Evolutionary conservation across 345 rosid species (phyloP), one percentile per base, ranked within the genome.

Genomic region (Pseudoturritis turrita): DNA sequence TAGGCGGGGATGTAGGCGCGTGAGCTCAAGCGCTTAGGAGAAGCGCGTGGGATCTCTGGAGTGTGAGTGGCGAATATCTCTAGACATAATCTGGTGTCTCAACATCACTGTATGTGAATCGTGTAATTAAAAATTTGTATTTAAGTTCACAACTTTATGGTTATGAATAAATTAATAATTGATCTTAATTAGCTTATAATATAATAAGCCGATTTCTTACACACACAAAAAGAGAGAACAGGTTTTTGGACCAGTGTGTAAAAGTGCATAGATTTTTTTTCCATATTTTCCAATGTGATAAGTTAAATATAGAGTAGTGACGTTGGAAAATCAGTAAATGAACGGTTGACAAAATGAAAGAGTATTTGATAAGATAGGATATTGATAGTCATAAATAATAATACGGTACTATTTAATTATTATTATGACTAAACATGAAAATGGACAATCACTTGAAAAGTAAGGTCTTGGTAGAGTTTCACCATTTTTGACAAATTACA

Each of bases 1-100:
- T 67, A 67, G 62, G 73, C 73, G 68, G 73, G 68, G 67, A 57
- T 15, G 41, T 55, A 12, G 29, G 37, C 54, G 73, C 78, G 73
- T 74, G 66, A 22, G 0, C 0, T 28, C 49, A 60, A 15, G 37
- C 31, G 3, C 3, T 2, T 41, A 41, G 0, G 22, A 29, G 22
- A 6, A 12, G 59, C 69, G 76, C 36, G 76, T 62, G 62, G 5
- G 4, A 0, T 0, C 5, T 58, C 2, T 37, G 2, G 60, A 26
- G 46, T 4, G 17, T 57, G 65, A 44, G 65, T 44, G 65, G 17
- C 43, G 53, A 41, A 56, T 47, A 3, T 39, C 51, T 64, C 0
- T 70, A 37, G 50, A 49, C 67, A 70, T 47, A 36, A 70, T 60
- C 33, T 50, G 50, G 40, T 60, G 67, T 47, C 40, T 49, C 41